A percentile compares a stretch with the other conserved stretches of the same genome.
Evolutionary conservation across 1,139 yeast genomes (phyloP).

Genomic region (Taiozyma sp.): DNA sequence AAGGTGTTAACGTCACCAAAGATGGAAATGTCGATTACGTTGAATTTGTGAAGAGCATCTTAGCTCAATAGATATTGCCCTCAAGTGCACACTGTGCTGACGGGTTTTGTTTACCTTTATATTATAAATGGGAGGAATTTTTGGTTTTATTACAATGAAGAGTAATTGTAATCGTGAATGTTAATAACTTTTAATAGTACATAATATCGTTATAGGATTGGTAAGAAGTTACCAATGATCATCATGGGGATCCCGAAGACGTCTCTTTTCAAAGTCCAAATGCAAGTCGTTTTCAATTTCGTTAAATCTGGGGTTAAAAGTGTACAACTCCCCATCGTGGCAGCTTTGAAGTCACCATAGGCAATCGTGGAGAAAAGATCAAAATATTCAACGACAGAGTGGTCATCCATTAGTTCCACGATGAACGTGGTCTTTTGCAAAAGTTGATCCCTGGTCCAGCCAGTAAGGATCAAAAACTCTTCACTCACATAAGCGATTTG

Average conservation of each 20-base stretch:
- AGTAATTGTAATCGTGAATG: not conserved
- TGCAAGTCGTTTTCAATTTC: constrained; percentile 47
- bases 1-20: constrained; percentile 89
- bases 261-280: constrained; percentile 91
- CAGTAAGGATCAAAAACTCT: constrained; percentile 86
- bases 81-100: no score
- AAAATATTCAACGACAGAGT: constrained; percentile 82
- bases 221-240: constrained; percentile 90
- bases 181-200: not conserved
- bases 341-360: constrained; percentile 87
- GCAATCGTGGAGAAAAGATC: constrained; percentile 81
- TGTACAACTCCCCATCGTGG: constrained; percentile 85
- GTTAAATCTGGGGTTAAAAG: constrained; percentile 50
- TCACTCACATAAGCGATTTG: constrained; percentile 93
- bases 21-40: constrained; percentile 96
- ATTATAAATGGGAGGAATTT: not conserved
- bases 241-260: constrained; percentile 95
- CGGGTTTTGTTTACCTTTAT: not conserved
- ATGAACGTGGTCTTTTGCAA: constrained; percentile 66
- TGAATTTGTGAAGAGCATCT: constrained; percentile 88
- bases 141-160: not conserved
- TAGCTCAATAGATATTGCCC: constrained; percentile 57
- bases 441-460: constrained; percentile 76
- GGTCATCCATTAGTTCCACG: constrained; percentile 86
- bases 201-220: constrained; percentile 40